Conservation (phyloP, 257 asterid species). For the Salvia miltiorrhiza region DNA sequence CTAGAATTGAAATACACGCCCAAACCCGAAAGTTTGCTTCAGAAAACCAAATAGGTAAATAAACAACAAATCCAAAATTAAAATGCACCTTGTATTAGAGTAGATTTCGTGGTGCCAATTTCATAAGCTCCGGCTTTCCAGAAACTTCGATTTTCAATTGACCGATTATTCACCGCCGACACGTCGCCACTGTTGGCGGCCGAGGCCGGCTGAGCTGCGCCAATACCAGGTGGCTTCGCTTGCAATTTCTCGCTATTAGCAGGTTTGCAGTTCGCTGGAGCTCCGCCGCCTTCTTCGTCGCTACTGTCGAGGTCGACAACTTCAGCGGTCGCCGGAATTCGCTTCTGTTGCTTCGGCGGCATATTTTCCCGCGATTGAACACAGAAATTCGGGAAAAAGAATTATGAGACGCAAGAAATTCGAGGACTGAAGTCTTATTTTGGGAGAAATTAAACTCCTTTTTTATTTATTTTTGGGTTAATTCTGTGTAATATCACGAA, state of each 20-base stretch:
- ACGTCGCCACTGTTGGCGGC: constrained; percentile 14
- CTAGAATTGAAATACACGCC: constrained; percentile 33
- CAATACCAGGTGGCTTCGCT: constrained; percentile 22
- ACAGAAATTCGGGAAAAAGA: neutral
- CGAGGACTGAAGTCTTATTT: too few species aligned
- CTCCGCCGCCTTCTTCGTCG: constrained; percentile 54
- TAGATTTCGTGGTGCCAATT: constrained; percentile 39
- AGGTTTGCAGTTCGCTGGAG: constrained; percentile 7
- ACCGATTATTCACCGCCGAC: constrained; percentile 27
- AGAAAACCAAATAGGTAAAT: neutral
- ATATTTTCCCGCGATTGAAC: constrained; percentile 19
- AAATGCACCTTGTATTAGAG: constrained; percentile 37
- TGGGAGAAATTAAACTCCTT: too few species aligned
- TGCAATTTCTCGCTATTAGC: constrained; percentile 18
- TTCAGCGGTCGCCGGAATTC: constrained; percentile 34
- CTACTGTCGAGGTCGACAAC: constrained; percentile 73
- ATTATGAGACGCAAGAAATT: too few species aligned
- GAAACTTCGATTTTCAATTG: constrained; percentile 69
- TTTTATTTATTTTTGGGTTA: too few species aligned
- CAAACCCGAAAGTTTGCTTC: neutral
- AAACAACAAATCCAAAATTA: neutral
- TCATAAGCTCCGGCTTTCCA: constrained; percentile 90
- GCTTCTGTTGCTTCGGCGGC: constrained; percentile 33
- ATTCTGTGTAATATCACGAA: too few species aligned
- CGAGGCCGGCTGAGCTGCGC: constrained; percentile 22